Conservation (phyloP, 2,329 filamentous ascomycete species). For the Rutstroemia sp. region DNA sequence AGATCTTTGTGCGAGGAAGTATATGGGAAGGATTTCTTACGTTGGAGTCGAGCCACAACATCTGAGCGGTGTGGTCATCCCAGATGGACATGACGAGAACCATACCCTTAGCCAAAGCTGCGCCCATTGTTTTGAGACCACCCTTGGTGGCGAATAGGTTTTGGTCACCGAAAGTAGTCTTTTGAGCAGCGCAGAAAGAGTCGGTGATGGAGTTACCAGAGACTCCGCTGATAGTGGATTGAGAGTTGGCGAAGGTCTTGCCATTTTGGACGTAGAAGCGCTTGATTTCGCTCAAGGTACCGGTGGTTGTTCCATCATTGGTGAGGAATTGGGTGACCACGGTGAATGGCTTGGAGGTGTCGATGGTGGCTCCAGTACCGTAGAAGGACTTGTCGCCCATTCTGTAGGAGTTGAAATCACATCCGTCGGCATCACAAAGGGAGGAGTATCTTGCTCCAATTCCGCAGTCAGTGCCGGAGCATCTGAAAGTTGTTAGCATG, state of each 20-base stretch:
- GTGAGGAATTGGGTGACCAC: conserved; percentile 56
- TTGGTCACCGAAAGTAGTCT: conserved; percentile 47
- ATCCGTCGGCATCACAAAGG: conserved; percentile 53
- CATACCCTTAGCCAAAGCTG: conserved; percentile 47
- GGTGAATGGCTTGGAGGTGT: conserved; percentile 45
- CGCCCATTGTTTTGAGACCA: conserved; percentile 47
- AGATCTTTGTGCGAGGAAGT: too few relatives aligned
- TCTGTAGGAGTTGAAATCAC: conserved; percentile 55
- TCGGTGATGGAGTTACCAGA: conserved; percentile 47
- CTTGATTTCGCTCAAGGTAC: conserved; percentile 45
- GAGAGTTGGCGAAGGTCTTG: conserved; percentile 43
- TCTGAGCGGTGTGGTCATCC: conserved; percentile 52
- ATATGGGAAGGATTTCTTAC: too few relatives aligned
- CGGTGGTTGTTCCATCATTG: conserved; percentile 38
- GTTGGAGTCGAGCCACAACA: conserved; percentile 66
- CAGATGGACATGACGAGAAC: conserved; percentile 58
- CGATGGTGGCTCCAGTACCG: conserved; percentile 43
- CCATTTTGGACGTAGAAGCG: conserved; percentile 52
- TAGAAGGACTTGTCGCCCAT: conserved; percentile 50
- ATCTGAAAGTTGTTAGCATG: conserved; percentile 27
- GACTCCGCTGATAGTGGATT: conserved; percentile 38
- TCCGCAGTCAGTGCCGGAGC: conserved; percentile 37
- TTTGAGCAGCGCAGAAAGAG: conserved; percentile 48
- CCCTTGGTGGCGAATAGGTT: conserved; percentile 47
- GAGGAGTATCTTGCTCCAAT: conserved; percentile 43